Evolutionary conservation across 2,329 filamentous ascomycete species (phyloP).

Genomic region (Xylaria sp.): DNA sequence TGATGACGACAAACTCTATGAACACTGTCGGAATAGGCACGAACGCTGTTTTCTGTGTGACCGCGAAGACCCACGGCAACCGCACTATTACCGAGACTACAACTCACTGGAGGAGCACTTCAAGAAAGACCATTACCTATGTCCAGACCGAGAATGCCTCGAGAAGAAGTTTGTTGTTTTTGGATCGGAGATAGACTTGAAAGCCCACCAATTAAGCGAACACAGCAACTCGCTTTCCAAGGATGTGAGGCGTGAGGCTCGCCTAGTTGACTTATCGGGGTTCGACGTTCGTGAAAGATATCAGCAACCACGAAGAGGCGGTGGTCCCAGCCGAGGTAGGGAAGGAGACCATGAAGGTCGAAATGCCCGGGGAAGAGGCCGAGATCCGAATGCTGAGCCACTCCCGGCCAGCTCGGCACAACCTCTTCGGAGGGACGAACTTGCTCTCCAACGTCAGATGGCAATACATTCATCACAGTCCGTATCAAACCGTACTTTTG

Average conservation of each 20-base stretch:
- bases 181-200: slow-evolving; percentile 91
- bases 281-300: slow-evolving; percentile 86
- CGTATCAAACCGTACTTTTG: slow-evolving; percentile 82
- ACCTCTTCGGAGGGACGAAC: slow-evolving; percentile 83
- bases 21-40: slow-evolving; percentile 93
- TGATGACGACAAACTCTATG: slow-evolving; percentile 92
- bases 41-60: slow-evolving; percentile 97
- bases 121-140: slow-evolving; percentile 85
- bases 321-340: slow-evolving; percentile 52
- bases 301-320: slow-evolving; percentile 66
- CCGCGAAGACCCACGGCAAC: slow-evolving; percentile 72
- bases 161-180: slow-evolving; percentile 99
- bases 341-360: slow-evolving; percentile 60
- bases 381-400: slow-evolving; percentile 88
- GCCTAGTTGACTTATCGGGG: slow-evolving; percentile 84
- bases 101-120: slow-evolving; percentile 89
- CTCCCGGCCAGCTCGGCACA: slow-evolving; percentile 81
- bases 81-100: slow-evolving; percentile 94
- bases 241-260: slow-evolving; percentile 82
- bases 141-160: slow-evolving; percentile 84
- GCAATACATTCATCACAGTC: slow-evolving; percentile 91
- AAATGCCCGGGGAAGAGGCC: slow-evolving; percentile 60
- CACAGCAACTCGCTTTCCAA: slow-evolving; percentile 86
- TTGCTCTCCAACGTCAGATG: slow-evolving; percentile 92
- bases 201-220: slow-evolving; percentile 87